phyloP scores from a whole-genome alignment of 352 stramenopile genomes.

The Globisporangium apiculatum region DNA sequence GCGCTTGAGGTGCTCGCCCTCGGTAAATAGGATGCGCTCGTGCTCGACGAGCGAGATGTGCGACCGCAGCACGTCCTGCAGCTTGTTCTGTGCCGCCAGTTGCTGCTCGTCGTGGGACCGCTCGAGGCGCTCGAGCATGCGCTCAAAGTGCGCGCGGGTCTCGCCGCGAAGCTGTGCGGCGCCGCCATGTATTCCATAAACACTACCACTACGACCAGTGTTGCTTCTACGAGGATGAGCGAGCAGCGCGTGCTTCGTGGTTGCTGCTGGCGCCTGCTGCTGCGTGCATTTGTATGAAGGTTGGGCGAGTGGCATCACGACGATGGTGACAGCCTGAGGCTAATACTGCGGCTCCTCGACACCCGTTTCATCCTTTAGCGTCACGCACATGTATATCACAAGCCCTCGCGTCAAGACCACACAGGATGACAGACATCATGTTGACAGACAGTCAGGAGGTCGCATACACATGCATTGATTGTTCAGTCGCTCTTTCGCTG shows the following conservation, averaged over 20 bases:
- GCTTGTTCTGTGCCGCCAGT: constrained; percentile 25
- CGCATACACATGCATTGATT: no score
- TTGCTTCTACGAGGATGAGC: neutral
- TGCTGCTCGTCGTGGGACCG: constrained; percentile 35
- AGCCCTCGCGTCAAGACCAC: no score
- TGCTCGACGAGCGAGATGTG: constrained; percentile 50
- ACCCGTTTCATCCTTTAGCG: no score
- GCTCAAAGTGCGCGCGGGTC: constrained; percentile 46
- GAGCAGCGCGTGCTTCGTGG: constrained; percentile 27
- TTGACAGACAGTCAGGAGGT: no score
- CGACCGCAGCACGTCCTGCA: constrained; percentile 36
- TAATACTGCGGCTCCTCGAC: no score
- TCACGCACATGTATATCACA: no score
- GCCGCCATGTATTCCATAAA: no score
- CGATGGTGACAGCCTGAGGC: no score
- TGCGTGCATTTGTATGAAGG: neutral
- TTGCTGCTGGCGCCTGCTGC: neutral
- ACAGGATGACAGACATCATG: no score
- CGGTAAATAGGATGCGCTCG: constrained; percentile 27
- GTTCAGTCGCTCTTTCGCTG: no score
- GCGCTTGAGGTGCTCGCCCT: constrained; percentile 14
- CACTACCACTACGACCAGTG: neutral
- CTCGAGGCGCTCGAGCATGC: constrained; percentile 36
- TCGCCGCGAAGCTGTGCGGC: constrained; percentile 33
- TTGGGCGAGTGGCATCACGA: no score